These are phyloP conservation scores for Neonothopanus nambi DNA, from an alignment of 1,284 basidiomycete genomes.

Conservation along the genomic window DNA sequence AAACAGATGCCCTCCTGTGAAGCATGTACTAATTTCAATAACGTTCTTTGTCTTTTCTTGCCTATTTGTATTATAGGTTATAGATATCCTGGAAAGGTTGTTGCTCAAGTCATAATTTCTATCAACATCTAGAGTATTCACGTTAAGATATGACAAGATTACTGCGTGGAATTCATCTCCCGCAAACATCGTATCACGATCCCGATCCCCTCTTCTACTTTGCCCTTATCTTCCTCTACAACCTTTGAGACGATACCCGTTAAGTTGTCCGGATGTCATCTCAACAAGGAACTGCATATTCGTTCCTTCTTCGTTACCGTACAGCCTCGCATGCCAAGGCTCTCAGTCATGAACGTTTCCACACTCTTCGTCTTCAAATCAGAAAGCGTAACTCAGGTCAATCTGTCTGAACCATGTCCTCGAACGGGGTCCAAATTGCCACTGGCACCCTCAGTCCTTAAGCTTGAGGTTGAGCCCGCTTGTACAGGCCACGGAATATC, in stretches of 20 bases:
- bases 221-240: conserved; percentile 47
- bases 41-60: no score
- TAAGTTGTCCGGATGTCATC: conserved; percentile 78
- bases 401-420: conserved; percentile 11
- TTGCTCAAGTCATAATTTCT: no score
- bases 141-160: no score
- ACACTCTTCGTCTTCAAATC: conserved; percentile 47
- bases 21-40: no score
- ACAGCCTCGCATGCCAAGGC: conserved; percentile 41
- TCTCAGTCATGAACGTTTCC: conserved; percentile 54
- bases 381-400: conserved; percentile 22
- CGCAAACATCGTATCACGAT: conserved; percentile 15
- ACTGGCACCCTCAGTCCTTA: conserved; percentile 24
- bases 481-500: conserved; percentile 61
- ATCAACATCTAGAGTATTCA: no score
- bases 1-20: no score
- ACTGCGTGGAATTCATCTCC: conserved; percentile 11
- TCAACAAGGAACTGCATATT: conserved; percentile 57
- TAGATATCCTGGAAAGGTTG: no score
- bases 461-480: conserved; percentile 61
- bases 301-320: conserved; percentile 50
- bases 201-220: conserved; percentile 39
- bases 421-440: conserved; percentile 6
- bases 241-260: conserved; percentile 51
- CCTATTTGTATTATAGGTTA: no score